phyloP scores from a whole-genome alignment of 2,329 filamentous ascomycete genomes.

The Sphaerulina vaccinii region DNA sequence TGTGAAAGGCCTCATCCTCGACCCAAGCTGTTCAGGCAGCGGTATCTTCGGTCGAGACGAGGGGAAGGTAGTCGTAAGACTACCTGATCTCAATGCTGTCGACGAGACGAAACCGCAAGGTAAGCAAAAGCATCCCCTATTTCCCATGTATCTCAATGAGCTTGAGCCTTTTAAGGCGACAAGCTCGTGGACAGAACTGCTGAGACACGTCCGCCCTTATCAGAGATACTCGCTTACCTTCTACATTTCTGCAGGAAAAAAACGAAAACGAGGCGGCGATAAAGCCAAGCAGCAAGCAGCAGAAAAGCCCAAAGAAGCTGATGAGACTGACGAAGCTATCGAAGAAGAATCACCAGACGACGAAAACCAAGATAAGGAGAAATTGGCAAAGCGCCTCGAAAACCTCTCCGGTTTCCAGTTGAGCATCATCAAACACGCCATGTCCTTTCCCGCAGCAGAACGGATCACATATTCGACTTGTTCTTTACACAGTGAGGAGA shows the following conservation, averaged over 20 bases:
- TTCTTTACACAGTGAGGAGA: slow-evolving; percentile 82
- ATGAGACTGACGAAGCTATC: slow-evolving; percentile 12
- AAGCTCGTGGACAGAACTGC: too few relatives aligned
- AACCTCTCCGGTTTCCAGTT: slow-evolving; percentile 81
- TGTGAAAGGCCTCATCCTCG: slow-evolving; percentile 81
- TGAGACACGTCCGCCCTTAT: too few relatives aligned
- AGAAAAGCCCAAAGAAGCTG: slow-evolving; percentile 8
- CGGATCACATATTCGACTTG: slow-evolving; percentile 92
- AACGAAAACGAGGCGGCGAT: slow-evolving; percentile 33
- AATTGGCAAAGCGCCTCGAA: slow-evolving; percentile 63
- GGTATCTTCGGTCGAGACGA: slow-evolving; percentile 90
- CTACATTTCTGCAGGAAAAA: too few relatives aligned
- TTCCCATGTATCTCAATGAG: too few relatives aligned
- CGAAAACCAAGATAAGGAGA: slow-evolving; percentile 48
- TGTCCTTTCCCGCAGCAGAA: slow-evolving; percentile 71
- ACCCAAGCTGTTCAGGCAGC: slow-evolving; percentile 93
- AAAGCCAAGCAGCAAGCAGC: slow-evolving; percentile 7
- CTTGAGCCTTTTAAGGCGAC: too few relatives aligned
- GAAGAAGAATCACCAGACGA: slow-evolving; percentile 34
- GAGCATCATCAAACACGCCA: slow-evolving; percentile 76
- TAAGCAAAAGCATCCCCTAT: too few relatives aligned
- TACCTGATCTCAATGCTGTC: slow-evolving; percentile 47
- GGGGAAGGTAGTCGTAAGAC: slow-evolving; percentile 61
- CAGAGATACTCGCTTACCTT: too few relatives aligned
- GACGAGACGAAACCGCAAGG: slow-evolving; percentile 16